Evolutionary conservation across 2,329 filamentous ascomycete species (phyloP), one percentile per base, ranked within the genome.

Genomic region (Neonectria magnoliae): DNA sequence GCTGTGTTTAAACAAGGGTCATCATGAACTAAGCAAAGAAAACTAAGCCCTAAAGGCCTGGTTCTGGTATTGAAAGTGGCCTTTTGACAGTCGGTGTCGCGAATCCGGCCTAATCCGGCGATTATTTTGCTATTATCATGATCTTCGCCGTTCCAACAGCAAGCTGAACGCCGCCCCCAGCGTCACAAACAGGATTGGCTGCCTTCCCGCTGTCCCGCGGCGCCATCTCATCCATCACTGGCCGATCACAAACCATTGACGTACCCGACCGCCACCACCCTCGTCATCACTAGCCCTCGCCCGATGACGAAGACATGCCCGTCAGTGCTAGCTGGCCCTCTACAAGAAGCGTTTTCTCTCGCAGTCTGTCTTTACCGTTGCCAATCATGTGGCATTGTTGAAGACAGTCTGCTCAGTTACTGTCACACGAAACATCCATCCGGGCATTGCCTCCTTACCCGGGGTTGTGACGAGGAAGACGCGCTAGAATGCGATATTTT

Each of bases 401-500:
- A 53, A 57, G 38, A 57, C 54, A 18, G 11, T 61, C 59, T 66
- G 47, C 42, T 42, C 44, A 22, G 53, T 66, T 59, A 42, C 22
- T 10, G 27, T 22, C 27, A 60, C 54, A 47, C 55, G 36, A 42
- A 59, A 41, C 41, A 33, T 33, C 29, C 58, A 48, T 60, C 52
- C 56, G 20, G 51, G 48, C 27, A 60, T 56, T 52, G 47, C 60
- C 66, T 67, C 60, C 45, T n/a, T 60, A 60, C 59, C 18, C 53
- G 48, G 67, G 64, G 31, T 57, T 13, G 13, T 45, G 31, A 53
- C 69, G 60, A 60, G 65, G 65, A 41, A 33, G 20, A 20, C n/a
- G 20, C 61, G 57, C 65, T 67, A 65, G 66, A 67, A 70, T 60
- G 62, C 60, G 60, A 56, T 36, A 48, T 65, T 55, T 63, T 66